A percentile compares a stretch with the other conserved stretches of the same genome.
Conservation (phyloP, 345 rosid species). For the Excoecaria agallocha region DNA sequence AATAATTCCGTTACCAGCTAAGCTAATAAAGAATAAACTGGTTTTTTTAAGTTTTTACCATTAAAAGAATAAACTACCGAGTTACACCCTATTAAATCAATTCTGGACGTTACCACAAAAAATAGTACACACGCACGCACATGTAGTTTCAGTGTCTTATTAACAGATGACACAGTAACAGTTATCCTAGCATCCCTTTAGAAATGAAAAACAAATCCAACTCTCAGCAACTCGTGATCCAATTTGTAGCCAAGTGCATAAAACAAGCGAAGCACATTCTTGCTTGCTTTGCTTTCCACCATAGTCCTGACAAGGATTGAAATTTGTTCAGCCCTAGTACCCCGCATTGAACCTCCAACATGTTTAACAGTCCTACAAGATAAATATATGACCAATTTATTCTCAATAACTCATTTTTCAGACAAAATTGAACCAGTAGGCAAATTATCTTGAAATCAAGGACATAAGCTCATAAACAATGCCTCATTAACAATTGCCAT, state of each 20-base stretch:
- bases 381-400: background rate
- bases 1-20: no score
- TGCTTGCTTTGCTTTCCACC: conserved; percentile 98
- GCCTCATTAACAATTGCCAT: conserved; percentile 54
- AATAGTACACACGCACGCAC: conserved; percentile 18
- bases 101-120: background rate
- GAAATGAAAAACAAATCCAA: conserved; percentile 85
- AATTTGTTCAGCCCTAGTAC: conserved; percentile 90
- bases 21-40: no score
- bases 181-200: conserved; percentile 68
- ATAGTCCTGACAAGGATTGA: conserved; percentile 74
- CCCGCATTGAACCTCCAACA: conserved; percentile 87
- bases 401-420: background rate
- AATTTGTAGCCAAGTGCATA: conserved; percentile 84
- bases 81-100: no score
- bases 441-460: background rate
- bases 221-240: conserved; percentile 88
- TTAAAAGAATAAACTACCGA: no score
- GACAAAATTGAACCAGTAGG: background rate
- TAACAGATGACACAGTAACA: conserved; percentile 76
- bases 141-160: conserved; percentile 76
- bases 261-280: conserved; percentile 74
- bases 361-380: conserved; percentile 77
- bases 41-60: conserved; percentile 45
- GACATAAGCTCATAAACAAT: conserved; percentile 21